phyloP scores from a whole-genome alignment of 1,139 yeast genomes.

The Diutina siamensis region DNA sequence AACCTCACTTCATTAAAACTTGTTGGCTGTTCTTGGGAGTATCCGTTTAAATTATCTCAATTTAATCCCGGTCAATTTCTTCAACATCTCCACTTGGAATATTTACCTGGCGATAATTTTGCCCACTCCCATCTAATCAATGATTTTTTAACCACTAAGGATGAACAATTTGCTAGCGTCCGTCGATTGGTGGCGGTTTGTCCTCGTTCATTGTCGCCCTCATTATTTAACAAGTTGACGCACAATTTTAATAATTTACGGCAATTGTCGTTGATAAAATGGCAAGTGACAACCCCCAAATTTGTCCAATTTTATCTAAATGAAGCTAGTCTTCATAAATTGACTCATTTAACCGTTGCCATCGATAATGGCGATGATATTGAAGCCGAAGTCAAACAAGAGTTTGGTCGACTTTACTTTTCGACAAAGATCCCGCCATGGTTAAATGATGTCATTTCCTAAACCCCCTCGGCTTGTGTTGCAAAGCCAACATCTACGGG shows the following conservation, averaged over 20 bases:
- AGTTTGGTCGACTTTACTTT: neutral
- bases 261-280: neutral
- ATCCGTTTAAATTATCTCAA: neutral
- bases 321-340: neutral
- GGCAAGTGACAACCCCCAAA: neutral
- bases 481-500: neutral
- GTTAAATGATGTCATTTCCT: no score
- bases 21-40: conserved; percentile 5
- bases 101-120: neutral
- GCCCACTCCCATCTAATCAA: neutral
- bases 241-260: neutral
- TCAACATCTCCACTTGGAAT: neutral
- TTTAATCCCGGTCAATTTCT: conserved; percentile 1
- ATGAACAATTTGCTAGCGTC: neutral
- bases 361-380: neutral
- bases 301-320: neutral
- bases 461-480: neutral
- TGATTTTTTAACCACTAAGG: neutral
- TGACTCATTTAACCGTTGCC: neutral
- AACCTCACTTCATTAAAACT: neutral
- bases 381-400: neutral
- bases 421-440: no score
- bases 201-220: neutral
- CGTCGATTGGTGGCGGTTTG: neutral
- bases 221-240: neutral